These are phyloP conservation scores for Penicillium parvum DNA, from an alignment of 495 filamentous ascomycete genomes.

Conservation along the genomic window DNA sequence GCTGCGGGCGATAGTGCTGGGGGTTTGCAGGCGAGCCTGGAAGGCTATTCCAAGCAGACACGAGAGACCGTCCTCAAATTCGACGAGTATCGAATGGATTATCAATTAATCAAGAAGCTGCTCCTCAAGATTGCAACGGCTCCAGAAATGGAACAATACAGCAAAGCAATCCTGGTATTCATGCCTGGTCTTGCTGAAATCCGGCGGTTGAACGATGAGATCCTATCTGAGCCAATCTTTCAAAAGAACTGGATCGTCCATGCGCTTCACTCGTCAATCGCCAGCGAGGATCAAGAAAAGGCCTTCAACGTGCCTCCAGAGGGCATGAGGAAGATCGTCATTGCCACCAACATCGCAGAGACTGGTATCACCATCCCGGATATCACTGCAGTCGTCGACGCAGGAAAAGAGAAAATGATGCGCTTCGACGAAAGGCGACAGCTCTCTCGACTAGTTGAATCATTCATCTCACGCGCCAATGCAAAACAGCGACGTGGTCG, in stretches of 20 bases:
- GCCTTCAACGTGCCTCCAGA: slow-evolving; percentile 81
- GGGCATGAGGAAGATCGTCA: slow-evolving; percentile 82
- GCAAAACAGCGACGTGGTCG: slow-evolving; percentile 90
- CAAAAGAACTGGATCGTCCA: slow-evolving; percentile 70
- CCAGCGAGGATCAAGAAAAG: slow-evolving; percentile 92
- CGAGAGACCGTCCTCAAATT: slow-evolving; percentile 66
- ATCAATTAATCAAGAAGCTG: slow-evolving; percentile 70
- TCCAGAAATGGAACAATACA: slow-evolving; percentile 61
- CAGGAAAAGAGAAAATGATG: slow-evolving; percentile 96
- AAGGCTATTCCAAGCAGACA: slow-evolving; percentile 69
- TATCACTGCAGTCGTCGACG: slow-evolving; percentile 91
- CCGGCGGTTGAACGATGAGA: slow-evolving; percentile 74
- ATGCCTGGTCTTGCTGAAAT: slow-evolving; percentile 94
- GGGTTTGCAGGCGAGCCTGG: slow-evolving; percentile 47
- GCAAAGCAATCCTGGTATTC: slow-evolving; percentile 90
- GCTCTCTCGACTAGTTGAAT: slow-evolving; percentile 81
- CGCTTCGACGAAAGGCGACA: slow-evolving; percentile 88
- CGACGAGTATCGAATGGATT: slow-evolving; percentile 84
- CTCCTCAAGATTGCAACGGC: slow-evolving; percentile 67
- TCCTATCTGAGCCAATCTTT: slow-evolving; percentile 68
- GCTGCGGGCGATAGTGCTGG: slow-evolving; percentile 30
- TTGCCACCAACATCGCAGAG: slow-evolving; percentile 95
- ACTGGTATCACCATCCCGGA: slow-evolving; percentile 97
- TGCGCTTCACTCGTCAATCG: slow-evolving; percentile 86
- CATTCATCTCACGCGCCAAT: slow-evolving; percentile 90